phyloP scores from a whole-genome alignment of 495 filamentous ascomycete species.

The Penicillium lagena region DNA sequence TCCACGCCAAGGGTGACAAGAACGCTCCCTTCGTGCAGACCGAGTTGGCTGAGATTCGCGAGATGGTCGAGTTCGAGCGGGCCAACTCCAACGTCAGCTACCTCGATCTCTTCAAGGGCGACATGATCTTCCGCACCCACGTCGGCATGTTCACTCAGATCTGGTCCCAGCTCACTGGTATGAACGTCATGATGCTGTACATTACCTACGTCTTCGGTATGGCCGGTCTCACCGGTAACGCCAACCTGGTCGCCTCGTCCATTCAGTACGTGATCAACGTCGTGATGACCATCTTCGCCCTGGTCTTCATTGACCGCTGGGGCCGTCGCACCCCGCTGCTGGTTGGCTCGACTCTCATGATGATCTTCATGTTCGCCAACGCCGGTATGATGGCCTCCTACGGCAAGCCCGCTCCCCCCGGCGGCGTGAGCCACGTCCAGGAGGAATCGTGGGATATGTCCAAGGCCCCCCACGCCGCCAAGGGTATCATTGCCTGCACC shows the following conservation, averaged over 20 bases:
- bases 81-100: slow-evolving; percentile 49
- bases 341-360: slow-evolving; percentile 60
- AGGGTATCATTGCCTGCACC: slow-evolving; percentile 55
- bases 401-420: slow-evolving; percentile 45
- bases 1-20: slow-evolving; percentile 61
- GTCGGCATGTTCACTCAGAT: slow-evolving; percentile 67
- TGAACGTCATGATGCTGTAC: slow-evolving; percentile 80
- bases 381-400: slow-evolving; percentile 57
- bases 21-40: slow-evolving; percentile 50
- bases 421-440: slow-evolving; percentile 28
- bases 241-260: slow-evolving; percentile 56
- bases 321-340: slow-evolving; percentile 60
- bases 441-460: slow-evolving; percentile 36
- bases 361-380: slow-evolving; percentile 61
- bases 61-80: slow-evolving; percentile 57
- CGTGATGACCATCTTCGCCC: slow-evolving; percentile 45
- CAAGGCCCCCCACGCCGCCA: slow-evolving; percentile 29
- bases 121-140: slow-evolving; percentile 60
- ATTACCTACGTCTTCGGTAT: slow-evolving; percentile 65
- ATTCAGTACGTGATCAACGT: slow-evolving; percentile 69
- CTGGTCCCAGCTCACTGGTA: slow-evolving; percentile 69
- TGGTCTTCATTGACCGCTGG: slow-evolving; percentile 57
- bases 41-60: slow-evolving; percentile 59
- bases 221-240: slow-evolving; percentile 54
- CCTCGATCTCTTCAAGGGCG: slow-evolving; percentile 52